These are phyloP conservation scores for Arthrobotrys sinensis DNA, from an alignment of 2,329 filamentous ascomycete genomes.

Conservation along the genomic window DNA sequence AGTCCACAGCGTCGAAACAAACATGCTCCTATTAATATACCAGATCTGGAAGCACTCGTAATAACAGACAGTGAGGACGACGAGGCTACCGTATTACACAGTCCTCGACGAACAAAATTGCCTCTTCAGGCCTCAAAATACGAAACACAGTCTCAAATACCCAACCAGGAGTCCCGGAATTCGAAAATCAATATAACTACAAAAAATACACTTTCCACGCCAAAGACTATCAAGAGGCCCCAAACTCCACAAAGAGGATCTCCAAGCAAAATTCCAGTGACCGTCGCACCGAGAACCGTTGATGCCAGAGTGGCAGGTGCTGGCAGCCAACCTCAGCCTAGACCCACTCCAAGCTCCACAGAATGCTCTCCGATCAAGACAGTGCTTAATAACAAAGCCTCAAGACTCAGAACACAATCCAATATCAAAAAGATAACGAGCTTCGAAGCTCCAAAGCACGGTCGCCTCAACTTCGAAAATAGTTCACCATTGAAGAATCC, in stretches of 20 bases:
- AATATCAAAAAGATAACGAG: constrained; percentile 37
- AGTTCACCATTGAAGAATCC: constrained; percentile 14
- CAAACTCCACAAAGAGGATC: background rate
- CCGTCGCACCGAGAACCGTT: background rate
- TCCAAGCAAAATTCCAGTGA: background rate
- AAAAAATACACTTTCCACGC: background rate
- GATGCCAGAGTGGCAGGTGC: no score
- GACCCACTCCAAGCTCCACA: background rate
- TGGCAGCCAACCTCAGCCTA: background rate
- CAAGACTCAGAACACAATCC: constrained; percentile 39
- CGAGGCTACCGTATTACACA: background rate
- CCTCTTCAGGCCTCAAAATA: background rate
- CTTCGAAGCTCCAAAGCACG: constrained; percentile 23
- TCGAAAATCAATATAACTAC: background rate
- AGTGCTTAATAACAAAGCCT: constrained; percentile 40
- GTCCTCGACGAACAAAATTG: background rate
- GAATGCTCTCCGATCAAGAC: constrained; percentile 41
- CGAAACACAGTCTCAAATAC: background rate
- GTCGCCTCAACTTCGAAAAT: constrained; percentile 35
- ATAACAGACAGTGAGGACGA: constrained; percentile 39
- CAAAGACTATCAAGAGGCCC: background rate
- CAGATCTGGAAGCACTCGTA: constrained; percentile 36
- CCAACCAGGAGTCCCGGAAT: background rate
- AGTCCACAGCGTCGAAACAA: constrained; percentile 10
- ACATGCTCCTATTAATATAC: background rate